Base-by-base conservation (phyloP, 495 filamentous ascomycete species). In the Podospora pseudopauciseta region DNA sequence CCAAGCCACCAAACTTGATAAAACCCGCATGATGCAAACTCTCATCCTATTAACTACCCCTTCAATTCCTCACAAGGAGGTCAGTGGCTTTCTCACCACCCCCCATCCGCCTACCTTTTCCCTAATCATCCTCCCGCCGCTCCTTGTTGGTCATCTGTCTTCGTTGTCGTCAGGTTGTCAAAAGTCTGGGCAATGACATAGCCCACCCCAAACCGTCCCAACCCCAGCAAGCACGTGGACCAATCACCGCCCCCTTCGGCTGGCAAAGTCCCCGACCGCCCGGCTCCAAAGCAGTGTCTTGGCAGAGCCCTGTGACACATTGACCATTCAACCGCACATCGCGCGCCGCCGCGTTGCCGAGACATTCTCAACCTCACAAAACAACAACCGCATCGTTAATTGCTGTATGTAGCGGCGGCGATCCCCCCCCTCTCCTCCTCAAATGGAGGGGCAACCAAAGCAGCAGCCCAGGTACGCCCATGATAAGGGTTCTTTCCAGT, bases 211-310 rank as follows among this genome's bases (percentile, higher is more conserved):
- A 32, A 4, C 30, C 54, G 0, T 4, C 54, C 16, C 16, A 23
- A 23, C 54, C 19, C 54, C 2, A 18, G 19, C n/a, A 58, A 26
- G 55, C 55, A 58, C 55, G 55, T 58, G 55, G 55, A 58, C 55
- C 55, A 58, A 58, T 58, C 55, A 58, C 23, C 55, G n/a, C 23
- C 5, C 2, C 4, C 23, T 18, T 58, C 13, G 39, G 39, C 39
- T 26, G 23, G 55, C 55, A 58, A 58, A 56, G 54, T 32, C 54
- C 54, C 54, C 54, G 54, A 56, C 54, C 54, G 55, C 55, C 55
- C 55, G 55, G 55, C 55, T 58, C 55, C 9, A 58, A 11, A 5
- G 39, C 9, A 13, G 5, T 49, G 7, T 6, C 39, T 49, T 49
- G 39, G 39, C 39, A 13, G 9, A 49, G 39, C 39, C 39, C 39